These are phyloP conservation scores for Gracilaria vermiculophylla DNA, from an alignment of 23 red algal species.

Conservation along the genomic window DNA sequence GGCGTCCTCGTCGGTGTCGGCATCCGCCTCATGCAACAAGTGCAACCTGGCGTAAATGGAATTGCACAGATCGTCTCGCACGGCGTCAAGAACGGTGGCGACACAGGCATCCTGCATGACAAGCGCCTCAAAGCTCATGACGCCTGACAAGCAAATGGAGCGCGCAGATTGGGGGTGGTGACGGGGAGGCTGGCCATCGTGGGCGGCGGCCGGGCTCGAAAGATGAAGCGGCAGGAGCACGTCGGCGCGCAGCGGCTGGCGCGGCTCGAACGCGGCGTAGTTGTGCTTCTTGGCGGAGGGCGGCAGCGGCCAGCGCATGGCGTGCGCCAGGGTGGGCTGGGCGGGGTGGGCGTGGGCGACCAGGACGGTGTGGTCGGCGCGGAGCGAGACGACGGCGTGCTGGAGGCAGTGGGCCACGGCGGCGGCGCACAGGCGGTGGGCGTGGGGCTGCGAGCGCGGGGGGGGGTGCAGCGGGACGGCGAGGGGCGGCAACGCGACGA, in stretches of 20 bases:
- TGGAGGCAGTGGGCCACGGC: neutral
- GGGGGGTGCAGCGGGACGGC: neutral
- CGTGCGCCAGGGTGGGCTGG: neutral
- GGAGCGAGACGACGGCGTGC: neutral
- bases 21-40: neutral
- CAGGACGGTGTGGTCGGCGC: neutral
- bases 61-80: conserved; percentile 28
- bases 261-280: neutral
- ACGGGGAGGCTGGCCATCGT: neutral
- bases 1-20: neutral
- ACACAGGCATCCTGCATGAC: conserved; percentile 12
- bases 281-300: neutral
- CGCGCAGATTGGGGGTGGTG: neutral
- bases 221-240: neutral
- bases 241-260: neutral
- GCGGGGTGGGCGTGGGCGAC: neutral
- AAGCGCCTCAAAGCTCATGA: conserved; percentile 11
- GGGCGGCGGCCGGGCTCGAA: neutral
- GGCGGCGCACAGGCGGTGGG: neutral
- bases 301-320: neutral
- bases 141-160: neutral
- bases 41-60: conserved; percentile 14
- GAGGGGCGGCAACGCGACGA: neutral
- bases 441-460: neutral
- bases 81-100: neutral